Base-by-base conservation (phyloP, 2,329 filamentous ascomycete species). In the Pseudocercospora vitis region DNA sequence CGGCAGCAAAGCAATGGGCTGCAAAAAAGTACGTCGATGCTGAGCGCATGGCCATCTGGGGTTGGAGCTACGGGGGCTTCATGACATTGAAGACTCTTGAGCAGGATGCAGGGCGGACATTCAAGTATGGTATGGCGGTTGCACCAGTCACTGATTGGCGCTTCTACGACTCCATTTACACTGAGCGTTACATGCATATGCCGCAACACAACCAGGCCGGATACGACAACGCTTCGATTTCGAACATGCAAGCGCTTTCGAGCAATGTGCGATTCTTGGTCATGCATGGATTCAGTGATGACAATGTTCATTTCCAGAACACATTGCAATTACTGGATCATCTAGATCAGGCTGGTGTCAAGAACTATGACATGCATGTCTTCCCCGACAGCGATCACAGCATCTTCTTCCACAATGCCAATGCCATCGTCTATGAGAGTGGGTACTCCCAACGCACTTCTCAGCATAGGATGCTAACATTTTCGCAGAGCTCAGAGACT, bases 131-230 rank as follows among this genome's bases (percentile, higher is more conserved):
- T 63, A 96, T 99, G 88, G 91, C 95, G 5, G 95, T 99, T 48
- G 94, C 94, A 1, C 94, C 94, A 14, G 94, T 99, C n/a, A 97
- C 92, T 0, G 91, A 99, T 72, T 99, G 94, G 94, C 82, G 88
- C 53, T 96, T 88, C 73, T 99, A 99, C 74, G 82, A 96, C 74
- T 89, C 85, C 55, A 86, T 96, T 65, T 96, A 96, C 76, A 95
- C 91, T 0, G 91, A 96, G 74, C 85, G 94, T 29, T 99, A 97
- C 74, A 99, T 99, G 95, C 87, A 91, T 68, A 96, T 86, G 1
- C 94, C 94, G 1, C 85, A 95, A 68, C 79, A 88, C 67, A 99
- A 99, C 68, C 73, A 75, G 0, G 74, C 68, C 0, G 94, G 94
- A 9, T 99, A 97, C 74, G 78, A 84, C 35, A 84, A 82, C 58